Evolutionary conservation across 805 yeast genomes (phyloP).

Genomic region (Ogataea paradorogensis): DNA sequence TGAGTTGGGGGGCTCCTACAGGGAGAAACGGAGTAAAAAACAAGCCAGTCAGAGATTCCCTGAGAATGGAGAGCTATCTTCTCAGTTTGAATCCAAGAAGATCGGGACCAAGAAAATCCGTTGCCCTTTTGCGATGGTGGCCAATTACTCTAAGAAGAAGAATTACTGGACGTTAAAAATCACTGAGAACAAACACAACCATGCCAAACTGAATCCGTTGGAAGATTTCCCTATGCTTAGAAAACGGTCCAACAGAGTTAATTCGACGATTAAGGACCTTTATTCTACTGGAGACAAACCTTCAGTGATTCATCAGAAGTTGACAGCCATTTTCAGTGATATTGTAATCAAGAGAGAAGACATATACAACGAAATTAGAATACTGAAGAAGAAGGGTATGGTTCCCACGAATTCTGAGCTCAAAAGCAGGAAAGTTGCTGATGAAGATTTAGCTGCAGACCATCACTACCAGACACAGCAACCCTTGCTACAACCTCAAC

Average conservation of each 20-base stretch:
- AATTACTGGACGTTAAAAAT: slow-evolving; percentile 52
- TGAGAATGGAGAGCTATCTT: slow-evolving; percentile 20
- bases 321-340: slow-evolving; percentile 50
- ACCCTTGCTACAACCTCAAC: slow-evolving; percentile 14
- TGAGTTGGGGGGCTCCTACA: slow-evolving; percentile 54
- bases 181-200: slow-evolving; percentile 56
- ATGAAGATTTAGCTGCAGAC: slow-evolving; percentile 19
- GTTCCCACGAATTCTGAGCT: slow-evolving; percentile 30
- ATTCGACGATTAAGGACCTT: slow-evolving; percentile 47
- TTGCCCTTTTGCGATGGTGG: slow-evolving; percentile 61
- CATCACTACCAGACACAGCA: slow-evolving; percentile 17
- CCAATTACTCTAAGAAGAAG: slow-evolving; percentile 47
- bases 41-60: slow-evolving; percentile 22
- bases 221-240: slow-evolving; percentile 56
- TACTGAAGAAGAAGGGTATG: slow-evolving; percentile 47
- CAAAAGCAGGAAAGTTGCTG: slow-evolving; percentile 26
- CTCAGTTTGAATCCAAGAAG: slow-evolving; percentile 21
- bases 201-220: slow-evolving; percentile 54
- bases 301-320: slow-evolving; percentile 48
- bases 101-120: slow-evolving; percentile 47
- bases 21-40: slow-evolving; percentile 43
- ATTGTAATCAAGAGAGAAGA: slow-evolving; percentile 55
- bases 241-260: slow-evolving; percentile 51
- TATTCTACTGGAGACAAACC: slow-evolving; percentile 57
- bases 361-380: slow-evolving; percentile 55